These are phyloP conservation scores for Dryas octopetala DNA, from an alignment of 306 rosid genomes.

Conservation along the genomic window DNA sequence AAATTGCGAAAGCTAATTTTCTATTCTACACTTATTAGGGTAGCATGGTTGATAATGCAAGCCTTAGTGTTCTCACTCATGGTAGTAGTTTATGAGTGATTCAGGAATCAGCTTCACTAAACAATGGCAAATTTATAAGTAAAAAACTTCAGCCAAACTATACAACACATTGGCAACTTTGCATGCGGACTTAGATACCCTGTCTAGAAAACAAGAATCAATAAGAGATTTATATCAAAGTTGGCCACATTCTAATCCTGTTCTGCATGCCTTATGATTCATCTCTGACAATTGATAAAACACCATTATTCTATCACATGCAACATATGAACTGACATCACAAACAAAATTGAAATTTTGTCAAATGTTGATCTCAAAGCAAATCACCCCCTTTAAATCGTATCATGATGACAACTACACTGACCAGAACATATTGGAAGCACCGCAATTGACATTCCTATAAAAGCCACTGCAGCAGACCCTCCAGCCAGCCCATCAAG, in stretches of 20 bases:
- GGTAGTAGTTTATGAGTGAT: not conserved
- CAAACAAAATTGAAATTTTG: not conserved
- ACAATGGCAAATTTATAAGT: not conserved
- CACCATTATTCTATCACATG: not conserved
- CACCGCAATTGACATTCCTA: conserved; percentile 92
- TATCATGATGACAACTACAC: conserved; percentile 26
- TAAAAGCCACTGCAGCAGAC: conserved; percentile 86
- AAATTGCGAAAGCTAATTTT: not conserved
- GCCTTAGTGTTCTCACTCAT: no score
- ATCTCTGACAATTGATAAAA: not conserved
- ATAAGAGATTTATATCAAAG: not conserved
- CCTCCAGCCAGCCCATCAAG: conserved; percentile 98
- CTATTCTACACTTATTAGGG: not conserved
- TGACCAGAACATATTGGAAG: conserved; percentile 94
- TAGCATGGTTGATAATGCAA: no score
- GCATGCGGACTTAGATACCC: not conserved
- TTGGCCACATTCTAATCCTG: not conserved
- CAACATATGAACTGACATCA: not conserved
- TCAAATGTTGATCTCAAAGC: not conserved
- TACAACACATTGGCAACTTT: not conserved
- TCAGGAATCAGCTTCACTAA: not conserved
- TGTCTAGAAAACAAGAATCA: not conserved
- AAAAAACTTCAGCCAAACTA: not conserved
- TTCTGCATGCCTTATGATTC: not conserved
- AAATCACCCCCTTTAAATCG: not conserved